Conservation (phyloP, 1,284 basidiomycete species). For the Moniliella sp. region DNA sequence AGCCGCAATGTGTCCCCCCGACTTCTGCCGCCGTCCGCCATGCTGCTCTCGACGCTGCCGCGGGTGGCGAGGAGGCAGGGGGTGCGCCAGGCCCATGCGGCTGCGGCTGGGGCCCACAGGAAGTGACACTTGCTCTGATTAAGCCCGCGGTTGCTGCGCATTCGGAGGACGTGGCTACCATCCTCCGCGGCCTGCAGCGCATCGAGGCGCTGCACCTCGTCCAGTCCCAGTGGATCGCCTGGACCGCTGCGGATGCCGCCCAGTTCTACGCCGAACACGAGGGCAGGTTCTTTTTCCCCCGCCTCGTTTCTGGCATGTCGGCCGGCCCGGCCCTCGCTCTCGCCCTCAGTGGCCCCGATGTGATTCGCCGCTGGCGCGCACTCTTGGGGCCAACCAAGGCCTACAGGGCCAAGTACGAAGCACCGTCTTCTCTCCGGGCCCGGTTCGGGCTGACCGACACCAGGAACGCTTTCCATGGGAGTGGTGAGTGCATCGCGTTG, state of each 20-base stretch:
- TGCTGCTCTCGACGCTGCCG: too few relatives aligned
- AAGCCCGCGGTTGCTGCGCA: conserved; percentile 26
- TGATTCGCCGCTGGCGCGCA: conserved; percentile 15
- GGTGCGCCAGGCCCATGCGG: too few relatives aligned
- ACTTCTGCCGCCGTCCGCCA: too few relatives aligned
- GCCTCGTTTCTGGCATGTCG: conserved; percentile 23
- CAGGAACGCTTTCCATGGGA: conserved; percentile 28
- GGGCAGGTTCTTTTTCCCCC: conserved; percentile 28
- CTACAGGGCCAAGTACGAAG: conserved; percentile 18
- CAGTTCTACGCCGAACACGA: conserved; percentile 25
- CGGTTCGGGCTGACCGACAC: conserved; percentile 25
- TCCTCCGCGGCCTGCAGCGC: conserved; percentile 16
- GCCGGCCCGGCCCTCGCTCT: conserved; percentile 20
- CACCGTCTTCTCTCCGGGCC: conserved; percentile 10
- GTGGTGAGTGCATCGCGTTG: conserved; percentile 4
- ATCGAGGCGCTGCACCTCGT: conserved; percentile 8
- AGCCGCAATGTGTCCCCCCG: too few relatives aligned
- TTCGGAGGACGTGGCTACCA: conserved; percentile 14
- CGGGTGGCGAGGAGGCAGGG: too few relatives aligned
- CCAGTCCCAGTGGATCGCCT: conserved; percentile 12
- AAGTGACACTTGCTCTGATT: conserved; percentile 24
- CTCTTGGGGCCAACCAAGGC: conserved; percentile 29
- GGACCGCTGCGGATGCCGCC: conserved; percentile 20
- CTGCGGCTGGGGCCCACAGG: too few relatives aligned
- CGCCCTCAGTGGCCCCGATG: conserved; percentile 16